phyloP scores from a whole-genome alignment of 345 rosid genomes.

The Citrus inodora region DNA sequence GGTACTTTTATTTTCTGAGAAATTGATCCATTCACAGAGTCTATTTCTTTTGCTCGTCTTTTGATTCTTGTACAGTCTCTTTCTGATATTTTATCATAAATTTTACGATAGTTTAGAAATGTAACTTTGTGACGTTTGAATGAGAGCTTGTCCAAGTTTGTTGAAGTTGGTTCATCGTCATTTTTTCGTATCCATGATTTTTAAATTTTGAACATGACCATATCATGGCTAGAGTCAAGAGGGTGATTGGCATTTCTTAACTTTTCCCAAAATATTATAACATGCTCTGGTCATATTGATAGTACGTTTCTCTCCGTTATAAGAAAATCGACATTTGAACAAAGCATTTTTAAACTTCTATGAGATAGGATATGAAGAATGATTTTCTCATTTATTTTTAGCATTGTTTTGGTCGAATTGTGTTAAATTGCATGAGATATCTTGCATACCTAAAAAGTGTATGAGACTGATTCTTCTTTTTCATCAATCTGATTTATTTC shows the following conservation, averaged over 20 bases:
- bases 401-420: background rate
- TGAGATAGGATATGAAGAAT: background rate
- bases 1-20: background rate
- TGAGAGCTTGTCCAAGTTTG: background rate
- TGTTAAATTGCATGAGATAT: background rate
- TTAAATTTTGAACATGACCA: background rate
- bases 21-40: background rate
- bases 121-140: background rate
- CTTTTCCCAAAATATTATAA: background rate
- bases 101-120: background rate
- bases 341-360: background rate
- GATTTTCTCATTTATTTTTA: background rate
- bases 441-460: background rate
- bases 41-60: background rate
- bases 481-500: conserved; percentile 11
- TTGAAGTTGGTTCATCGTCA: background rate
- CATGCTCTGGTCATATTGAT: background rate
- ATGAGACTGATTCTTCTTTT: background rate
- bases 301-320: background rate
- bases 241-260: background rate
- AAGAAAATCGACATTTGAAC: background rate
- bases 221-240: background rate
- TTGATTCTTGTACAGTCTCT: background rate
- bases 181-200: background rate
- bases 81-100: background rate